A percentile compares a stretch with the other conserved stretches of the same genome.
Evolutionary conservation across 2,329 filamentous ascomycete genomes (phyloP).

Genomic region (Tolypocladium endophyticum): DNA sequence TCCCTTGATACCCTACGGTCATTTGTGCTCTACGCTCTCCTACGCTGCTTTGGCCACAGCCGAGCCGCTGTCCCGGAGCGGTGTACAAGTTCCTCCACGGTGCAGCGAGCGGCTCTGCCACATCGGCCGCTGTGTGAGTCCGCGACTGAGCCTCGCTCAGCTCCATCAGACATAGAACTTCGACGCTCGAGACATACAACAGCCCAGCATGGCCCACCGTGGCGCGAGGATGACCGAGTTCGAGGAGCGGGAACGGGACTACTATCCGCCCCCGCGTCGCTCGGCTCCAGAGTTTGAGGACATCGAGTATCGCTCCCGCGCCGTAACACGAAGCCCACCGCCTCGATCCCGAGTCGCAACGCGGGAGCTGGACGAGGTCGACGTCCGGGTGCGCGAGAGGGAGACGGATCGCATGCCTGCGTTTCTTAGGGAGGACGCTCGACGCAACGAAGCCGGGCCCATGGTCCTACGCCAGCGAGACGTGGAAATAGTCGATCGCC

Average conservation of each 20-base stretch:
- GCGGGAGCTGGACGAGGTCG: slow-evolving; percentile 23
- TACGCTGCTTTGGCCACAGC: background rate
- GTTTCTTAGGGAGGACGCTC: slow-evolving; percentile 40
- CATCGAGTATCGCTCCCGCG: slow-evolving; percentile 14
- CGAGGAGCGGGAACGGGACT: slow-evolving; percentile 37
- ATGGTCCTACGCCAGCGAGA: slow-evolving; percentile 45
- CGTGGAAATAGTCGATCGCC: slow-evolving; percentile 42
- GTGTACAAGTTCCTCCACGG: background rate
- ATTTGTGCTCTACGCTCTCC: background rate
- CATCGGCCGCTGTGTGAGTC: background rate
- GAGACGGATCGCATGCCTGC: slow-evolving; percentile 35
- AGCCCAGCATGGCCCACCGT: slow-evolving; percentile 9
- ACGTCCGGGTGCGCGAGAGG: slow-evolving; percentile 31
- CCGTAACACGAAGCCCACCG: slow-evolving; percentile 14
- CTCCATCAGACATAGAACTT: no score
- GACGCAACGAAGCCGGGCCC: slow-evolving; percentile 36
- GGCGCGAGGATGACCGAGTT: slow-evolving; percentile 22
- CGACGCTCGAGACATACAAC: background rate
- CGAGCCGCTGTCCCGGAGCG: background rate
- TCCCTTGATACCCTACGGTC: background rate
- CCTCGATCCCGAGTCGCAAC: slow-evolving; percentile 9
- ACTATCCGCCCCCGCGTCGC: slow-evolving; percentile 25
- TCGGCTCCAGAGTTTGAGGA: slow-evolving; percentile 15
- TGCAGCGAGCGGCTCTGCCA: background rate
- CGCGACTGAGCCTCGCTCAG: background rate